Percentiles rank a stretch among this genome's conserved stretches.
Evolutionary conservation across 2,329 filamentous ascomycete genomes (phyloP).

Genomic region (Emmonsia crescens): DNA sequence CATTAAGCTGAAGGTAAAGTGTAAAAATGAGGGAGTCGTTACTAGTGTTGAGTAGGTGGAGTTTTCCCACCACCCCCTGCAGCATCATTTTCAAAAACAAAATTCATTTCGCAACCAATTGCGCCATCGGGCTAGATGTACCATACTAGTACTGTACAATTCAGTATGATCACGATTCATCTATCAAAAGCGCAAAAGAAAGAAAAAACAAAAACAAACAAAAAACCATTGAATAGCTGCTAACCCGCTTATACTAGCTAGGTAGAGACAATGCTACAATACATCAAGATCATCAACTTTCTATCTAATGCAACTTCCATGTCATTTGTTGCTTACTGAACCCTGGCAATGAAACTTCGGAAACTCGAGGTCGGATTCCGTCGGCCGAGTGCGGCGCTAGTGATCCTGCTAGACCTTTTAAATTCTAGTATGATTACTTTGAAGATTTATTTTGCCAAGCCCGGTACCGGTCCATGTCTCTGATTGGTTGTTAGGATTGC

Average conservation of each 20-base stretch:
- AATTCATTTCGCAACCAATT: not conserved
- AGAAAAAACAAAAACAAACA: no score
- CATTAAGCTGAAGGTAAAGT: not conserved
- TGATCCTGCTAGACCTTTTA: not conserved
- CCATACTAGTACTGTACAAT: no score
- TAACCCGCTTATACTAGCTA: not conserved
- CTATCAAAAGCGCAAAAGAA: not conserved
- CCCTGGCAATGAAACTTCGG: no score
- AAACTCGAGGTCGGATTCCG: not conserved
- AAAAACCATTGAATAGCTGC: not conserved
- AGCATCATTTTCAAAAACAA: not conserved
- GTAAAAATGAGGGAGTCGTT: not conserved
- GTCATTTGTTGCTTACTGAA: not conserved
- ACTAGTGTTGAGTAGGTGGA: not conserved
- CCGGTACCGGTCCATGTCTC: no score
- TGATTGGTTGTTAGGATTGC: not conserved
- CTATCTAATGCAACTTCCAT: not conserved
- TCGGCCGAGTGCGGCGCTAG: not conserved
- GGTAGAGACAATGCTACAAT: no score
- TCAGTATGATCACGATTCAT: no score
- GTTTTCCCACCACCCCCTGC: not conserved
- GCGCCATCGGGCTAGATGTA: not conserved
- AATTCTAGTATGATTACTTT: not conserved
- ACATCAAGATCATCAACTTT: not conserved
- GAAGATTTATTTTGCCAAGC: not conserved